These are phyloP conservation scores for Scortechinia acanthostroma DNA, from an alignment of 2,329 filamentous ascomycete genomes.

Conservation along the genomic window DNA sequence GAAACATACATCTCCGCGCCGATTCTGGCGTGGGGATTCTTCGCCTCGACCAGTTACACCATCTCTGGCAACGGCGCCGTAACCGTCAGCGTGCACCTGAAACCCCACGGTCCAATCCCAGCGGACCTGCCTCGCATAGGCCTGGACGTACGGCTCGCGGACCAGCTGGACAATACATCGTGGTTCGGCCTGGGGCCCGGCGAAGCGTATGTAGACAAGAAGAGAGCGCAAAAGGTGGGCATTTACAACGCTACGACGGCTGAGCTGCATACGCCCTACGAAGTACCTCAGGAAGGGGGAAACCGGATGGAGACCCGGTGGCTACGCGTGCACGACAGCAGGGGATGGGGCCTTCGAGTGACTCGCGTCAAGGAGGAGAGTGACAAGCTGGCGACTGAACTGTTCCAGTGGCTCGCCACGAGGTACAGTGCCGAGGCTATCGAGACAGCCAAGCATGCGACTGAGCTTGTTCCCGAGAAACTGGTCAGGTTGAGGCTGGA, in stretches of 20 bases:
- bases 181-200: conserved; percentile 61
- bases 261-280: conserved; percentile 48
- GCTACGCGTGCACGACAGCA: conserved; percentile 24
- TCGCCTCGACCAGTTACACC: conserved; percentile 34
- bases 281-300: conserved; percentile 62
- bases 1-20: conserved; percentile 31
- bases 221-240: conserved; percentile 41
- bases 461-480: no score
- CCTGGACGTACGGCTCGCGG: conserved; percentile 41
- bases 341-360: no score
- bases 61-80: no score
- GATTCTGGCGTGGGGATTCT: conserved; percentile 31
- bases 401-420: no score
- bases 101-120: no score
- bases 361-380: no score
- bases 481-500: no score
- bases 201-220: conserved; percentile 59
- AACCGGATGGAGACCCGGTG: conserved; percentile 56
- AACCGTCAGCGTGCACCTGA: no score
- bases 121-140: conserved; percentile 54
- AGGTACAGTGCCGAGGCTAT: no score
- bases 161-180: conserved; percentile 32
- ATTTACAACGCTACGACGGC: conserved; percentile 29
- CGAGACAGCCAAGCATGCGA: no score
- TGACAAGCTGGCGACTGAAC: no score